Evolutionary conservation across 139 green algal species (phyloP).

Genomic region (Desmodesmus armatus): DNA sequence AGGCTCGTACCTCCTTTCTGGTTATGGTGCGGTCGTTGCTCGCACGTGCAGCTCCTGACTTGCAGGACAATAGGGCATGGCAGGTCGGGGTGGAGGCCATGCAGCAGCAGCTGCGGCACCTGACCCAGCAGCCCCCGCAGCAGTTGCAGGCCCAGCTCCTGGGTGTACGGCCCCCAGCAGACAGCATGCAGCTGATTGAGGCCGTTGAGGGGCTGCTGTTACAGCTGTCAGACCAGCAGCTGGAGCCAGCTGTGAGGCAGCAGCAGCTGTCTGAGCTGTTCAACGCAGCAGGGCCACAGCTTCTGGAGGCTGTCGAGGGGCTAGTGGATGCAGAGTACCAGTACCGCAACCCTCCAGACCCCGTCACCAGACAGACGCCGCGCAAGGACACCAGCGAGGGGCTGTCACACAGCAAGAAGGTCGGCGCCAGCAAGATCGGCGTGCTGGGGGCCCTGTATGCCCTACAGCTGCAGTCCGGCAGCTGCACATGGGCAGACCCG

Average conservation of each 20-base stretch:
- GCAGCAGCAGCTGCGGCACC: background rate
- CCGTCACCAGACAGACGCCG: background rate
- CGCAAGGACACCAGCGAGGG: constrained; percentile 2
- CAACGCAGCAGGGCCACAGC: background rate
- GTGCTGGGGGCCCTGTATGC: constrained; percentile 11
- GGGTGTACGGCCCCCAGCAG: too few relatives aligned
- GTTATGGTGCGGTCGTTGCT: too few relatives aligned
- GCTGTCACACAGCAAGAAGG: constrained; percentile 16
- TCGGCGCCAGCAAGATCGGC: constrained; percentile 13
- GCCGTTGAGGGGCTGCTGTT: constrained; percentile 4
- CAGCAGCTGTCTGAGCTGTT: background rate
- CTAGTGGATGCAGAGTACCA: constrained; percentile 25
- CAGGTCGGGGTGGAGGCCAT: background rate
- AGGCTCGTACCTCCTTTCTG: too few relatives aligned
- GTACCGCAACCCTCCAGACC: background rate
- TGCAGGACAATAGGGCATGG: background rate
- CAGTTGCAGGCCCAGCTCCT: background rate
- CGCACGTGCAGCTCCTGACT: constrained; percentile 14
- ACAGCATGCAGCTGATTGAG: background rate
- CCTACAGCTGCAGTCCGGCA: constrained; percentile 30
- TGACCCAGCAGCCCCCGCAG: background rate
- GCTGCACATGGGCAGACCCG: background rate
- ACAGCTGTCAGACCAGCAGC: background rate
- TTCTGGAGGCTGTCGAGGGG: constrained; percentile 2
- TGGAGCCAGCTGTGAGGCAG: background rate